Percentiles rank a stretch among this genome's conserved stretches.
These are phyloP conservation scores for Sechiopsis laciniata DNA, from an alignment of 306 rosid genomes.

Conservation along the genomic window DNA sequence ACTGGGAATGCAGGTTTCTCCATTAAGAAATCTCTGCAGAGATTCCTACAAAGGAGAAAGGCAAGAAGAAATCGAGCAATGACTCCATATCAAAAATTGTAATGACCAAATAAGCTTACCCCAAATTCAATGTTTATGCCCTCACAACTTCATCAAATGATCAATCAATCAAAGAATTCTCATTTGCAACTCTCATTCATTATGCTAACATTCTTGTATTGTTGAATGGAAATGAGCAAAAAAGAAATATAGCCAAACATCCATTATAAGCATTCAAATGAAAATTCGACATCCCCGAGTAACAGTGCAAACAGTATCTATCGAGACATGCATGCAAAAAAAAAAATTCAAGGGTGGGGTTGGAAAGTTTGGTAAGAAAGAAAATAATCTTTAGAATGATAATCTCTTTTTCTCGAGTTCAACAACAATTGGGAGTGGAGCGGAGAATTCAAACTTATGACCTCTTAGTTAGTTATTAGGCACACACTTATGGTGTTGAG, in stretches of 20 bases:
- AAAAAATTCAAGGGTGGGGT: not conserved
- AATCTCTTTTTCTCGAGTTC: not conserved
- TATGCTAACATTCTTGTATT: not conserved
- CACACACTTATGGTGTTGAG: too few species aligned
- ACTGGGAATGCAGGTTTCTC: conserved; percentile 6
- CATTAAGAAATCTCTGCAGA: conserved; percentile 21
- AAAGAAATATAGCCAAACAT: not conserved
- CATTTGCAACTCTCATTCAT: not conserved
- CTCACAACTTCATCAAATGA: not conserved
- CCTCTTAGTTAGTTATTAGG: too few species aligned
- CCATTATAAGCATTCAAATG: not conserved
- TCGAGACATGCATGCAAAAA: not conserved
- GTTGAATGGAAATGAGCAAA: not conserved
- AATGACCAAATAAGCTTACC: not conserved
- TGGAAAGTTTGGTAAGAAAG: not conserved
- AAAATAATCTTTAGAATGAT: not conserved
- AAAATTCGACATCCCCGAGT: not conserved
- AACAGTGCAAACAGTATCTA: not conserved
- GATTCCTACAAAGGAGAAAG: conserved; percentile 17
- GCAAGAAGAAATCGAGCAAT: conserved; percentile 11
- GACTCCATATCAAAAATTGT: conserved; percentile 18
- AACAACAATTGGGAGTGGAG: too few species aligned
- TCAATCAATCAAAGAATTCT: not conserved
- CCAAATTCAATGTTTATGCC: not conserved
- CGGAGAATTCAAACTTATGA: too few species aligned